Evolutionary conservation across 1,284 basidiomycete species (phyloP), one percentile per base, ranked within the genome.

Genomic region (Tylopilus sp.): DNA sequence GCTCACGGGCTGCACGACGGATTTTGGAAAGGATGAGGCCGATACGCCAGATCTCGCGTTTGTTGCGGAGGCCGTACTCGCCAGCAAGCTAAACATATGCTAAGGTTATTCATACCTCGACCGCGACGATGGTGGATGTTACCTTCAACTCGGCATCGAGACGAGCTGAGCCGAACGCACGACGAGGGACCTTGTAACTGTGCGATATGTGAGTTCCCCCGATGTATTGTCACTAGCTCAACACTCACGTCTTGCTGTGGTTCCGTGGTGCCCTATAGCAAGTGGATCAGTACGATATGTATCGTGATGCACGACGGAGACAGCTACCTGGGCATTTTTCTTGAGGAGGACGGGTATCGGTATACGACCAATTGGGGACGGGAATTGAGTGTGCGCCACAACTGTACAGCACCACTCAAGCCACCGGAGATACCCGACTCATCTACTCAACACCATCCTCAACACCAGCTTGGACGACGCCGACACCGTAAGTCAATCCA

Each of bases 1-100:
- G 94, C 87, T 99, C 97, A 94, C 97, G 97, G 73, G 97, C 98
- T 69, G 97, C 98, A 93, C 98, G 96, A 89, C 97, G 97, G 82
- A 99, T 99, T 90, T 99, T 99, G 80, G 98, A 99, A 67, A 99
- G 92, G 80, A 92, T 92, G 79, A 99, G 92, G 81, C 96, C 92
- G 83, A 99, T 99, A 80, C 98, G 95, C 97, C 97, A 99, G 87
- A 99, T 99, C 88, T 99, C 97, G 80, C 96, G 95, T 91, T 99
- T 99, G 95, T 99, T 99, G 84, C 97, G 95, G 79, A 99, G 95
- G 84, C 97, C 97, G 88, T 97, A 99, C 88, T 99, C 98, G 85
- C 97, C 97, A 69, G 96, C 96, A 84, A 99, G 96, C 95, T 96
- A 76, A 33, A 67, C 22, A 24, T 53, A 58, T 49, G 44, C 49